Base-by-base conservation (phyloP, 1,284 basidiomycete species). In the Cutaneotrichosporon cutaneum region DNA sequence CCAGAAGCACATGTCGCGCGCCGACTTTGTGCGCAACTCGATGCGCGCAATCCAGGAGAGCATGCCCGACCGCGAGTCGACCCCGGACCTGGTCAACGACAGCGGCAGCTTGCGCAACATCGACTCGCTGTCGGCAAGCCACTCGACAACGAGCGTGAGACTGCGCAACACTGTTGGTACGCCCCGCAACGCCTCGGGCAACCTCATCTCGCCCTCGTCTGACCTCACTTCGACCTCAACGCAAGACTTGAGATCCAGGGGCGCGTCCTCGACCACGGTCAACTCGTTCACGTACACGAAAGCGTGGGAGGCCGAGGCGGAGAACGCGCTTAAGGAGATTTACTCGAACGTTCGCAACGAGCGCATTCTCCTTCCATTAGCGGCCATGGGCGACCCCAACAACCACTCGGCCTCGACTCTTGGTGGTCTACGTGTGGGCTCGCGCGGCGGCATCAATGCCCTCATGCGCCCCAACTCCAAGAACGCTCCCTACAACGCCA, bases 1-100 rank as follows among this genome's bases (percentile, higher is more conserved):
- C 32, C 80, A 85, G 5, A 87, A 85, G 26, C 88, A 92, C 67
- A 99, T 99, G 96, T 94, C 93, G 5, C 85, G 90, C n/a, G 85
- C 76, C 56, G 93, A 99, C 72, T 99, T 99, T 76, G 87, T 98
- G 3, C 85, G 88, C 47, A 98, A 99, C 78, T 95, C 94, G 0
- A 84, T 97, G 76, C 82, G 86, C 4, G 90, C 92, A 0, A 90
- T 98, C 62, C 89, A 72, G 44, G 72, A 73, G 55, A 74, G 72
- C 61, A 70, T 73, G 64, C 70, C 73, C 2, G 65, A 66, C n/a
- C 70, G 65, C n/a, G 63, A 68, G 30, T 83, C 86, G 6, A 86
- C 86, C 16, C 83, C 85, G 10, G 89, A 91, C 65, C 79, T 88
- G 7, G 82, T 84, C 50, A 89, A 90, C 67, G 89, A 90, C 68